Conservation (phyloP, 2,329 filamentous ascomycete species). For the Dendrostoma leiphaemia region DNA sequence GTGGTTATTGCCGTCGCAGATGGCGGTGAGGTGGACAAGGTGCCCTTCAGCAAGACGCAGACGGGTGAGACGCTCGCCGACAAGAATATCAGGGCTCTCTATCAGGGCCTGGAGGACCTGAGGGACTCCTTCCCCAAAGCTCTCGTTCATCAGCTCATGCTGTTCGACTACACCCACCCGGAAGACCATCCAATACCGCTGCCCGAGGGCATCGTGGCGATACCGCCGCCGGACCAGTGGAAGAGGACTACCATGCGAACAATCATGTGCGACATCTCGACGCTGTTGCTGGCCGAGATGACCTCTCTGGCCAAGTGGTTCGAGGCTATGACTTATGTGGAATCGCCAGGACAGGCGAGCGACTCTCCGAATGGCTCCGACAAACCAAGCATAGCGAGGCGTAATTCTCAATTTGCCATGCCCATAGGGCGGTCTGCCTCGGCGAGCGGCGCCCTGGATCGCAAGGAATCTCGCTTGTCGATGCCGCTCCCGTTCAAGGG, state of each 20-base stretch:
- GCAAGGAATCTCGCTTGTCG: slow-evolving; percentile 70
- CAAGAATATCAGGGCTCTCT: slow-evolving; percentile 56
- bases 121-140: slow-evolving; percentile 73
- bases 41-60: slow-evolving; percentile 51
- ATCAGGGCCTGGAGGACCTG: slow-evolving; percentile 68
- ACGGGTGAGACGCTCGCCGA: slow-evolving; percentile 55
- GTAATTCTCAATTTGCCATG: slow-evolving; percentile 55
- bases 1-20: slow-evolving; percentile 84
- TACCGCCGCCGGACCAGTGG: slow-evolving; percentile 67
- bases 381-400: slow-evolving; percentile 41
- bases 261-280: slow-evolving; percentile 76
- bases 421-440: slow-evolving; percentile 53
- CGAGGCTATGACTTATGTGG: slow-evolving; percentile 71
- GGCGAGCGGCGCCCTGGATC: slow-evolving; percentile 53
- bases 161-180: slow-evolving; percentile 69
- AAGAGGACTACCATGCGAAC: slow-evolving; percentile 80
- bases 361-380: slow-evolving; percentile 41
- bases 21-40: slow-evolving; percentile 63
- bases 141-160: slow-evolving; percentile 72
- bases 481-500: slow-evolving; percentile 61
- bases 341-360: slow-evolving; percentile 65
- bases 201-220: slow-evolving; percentile 66
- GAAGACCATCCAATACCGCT: slow-evolving; percentile 50
- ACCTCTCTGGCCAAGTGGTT: slow-evolving; percentile 70
- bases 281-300: slow-evolving; percentile 72